These are phyloP conservation scores for Saksenaea oblongispora DNA, from an alignment of 371 early-diverging fungal species.

Conservation along the genomic window DNA sequence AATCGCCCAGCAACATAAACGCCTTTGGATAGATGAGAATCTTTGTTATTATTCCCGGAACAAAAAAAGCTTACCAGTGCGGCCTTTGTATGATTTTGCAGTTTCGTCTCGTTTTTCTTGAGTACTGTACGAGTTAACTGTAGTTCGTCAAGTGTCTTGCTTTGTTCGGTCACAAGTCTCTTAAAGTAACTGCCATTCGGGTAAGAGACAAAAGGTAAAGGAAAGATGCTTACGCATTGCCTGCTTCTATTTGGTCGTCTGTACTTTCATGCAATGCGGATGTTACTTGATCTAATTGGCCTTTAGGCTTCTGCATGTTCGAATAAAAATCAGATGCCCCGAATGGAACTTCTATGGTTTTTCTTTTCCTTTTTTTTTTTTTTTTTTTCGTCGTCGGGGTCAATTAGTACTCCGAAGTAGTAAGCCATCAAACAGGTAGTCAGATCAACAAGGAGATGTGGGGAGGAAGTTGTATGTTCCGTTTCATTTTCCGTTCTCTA, in stretches of 20 bases:
- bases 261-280: not conserved
- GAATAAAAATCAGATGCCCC: not conserved
- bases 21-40: conserved; percentile 24
- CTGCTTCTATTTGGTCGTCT: conserved; percentile 16
- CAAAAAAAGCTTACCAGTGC: conserved; percentile 21
- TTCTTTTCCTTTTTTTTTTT: not conserved
- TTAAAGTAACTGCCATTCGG: conserved; percentile 29
- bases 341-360: not conserved
- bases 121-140: conserved; percentile 37
- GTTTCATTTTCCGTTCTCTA: too few relatives aligned
- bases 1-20: conserved; percentile 48
- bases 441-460: too few relatives aligned
- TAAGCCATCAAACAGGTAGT: not conserved
- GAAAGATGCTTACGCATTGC: conserved; percentile 13
- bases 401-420: not conserved
- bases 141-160: conserved; percentile 39
- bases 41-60: not conserved
- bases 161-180: conserved; percentile 37
- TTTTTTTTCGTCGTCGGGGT: not conserved
- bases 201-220: not conserved
- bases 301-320: conserved; percentile 18
- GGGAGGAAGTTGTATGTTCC: not conserved
- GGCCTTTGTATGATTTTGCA: conserved; percentile 14
- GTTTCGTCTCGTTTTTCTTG: conserved; percentile 20
- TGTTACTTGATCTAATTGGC: not conserved